A percentile compares a stretch with the other conserved stretches of the same genome.
Evolutionary conservation across 1,139 yeast species (phyloP).

Genomic region (Nakaseomyces kungkrabaensis): DNA sequence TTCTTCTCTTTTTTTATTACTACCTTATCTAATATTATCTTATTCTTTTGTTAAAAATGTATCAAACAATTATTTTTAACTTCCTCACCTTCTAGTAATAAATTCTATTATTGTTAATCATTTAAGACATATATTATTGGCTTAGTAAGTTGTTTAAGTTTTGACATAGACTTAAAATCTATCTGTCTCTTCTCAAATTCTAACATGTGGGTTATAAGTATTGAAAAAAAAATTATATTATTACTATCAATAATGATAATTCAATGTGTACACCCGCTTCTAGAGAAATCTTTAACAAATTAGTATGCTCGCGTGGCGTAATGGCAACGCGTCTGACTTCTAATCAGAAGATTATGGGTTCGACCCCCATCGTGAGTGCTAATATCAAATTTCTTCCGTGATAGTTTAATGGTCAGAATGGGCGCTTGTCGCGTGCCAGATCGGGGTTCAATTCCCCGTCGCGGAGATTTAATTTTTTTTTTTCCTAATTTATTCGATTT

Average conservation of each 20-base stretch:
- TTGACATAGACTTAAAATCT: too few species aligned
- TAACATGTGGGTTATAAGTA: too few species aligned
- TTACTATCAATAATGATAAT: too few species aligned
- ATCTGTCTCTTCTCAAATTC: too few species aligned
- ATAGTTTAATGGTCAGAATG: constrained; percentile 33
- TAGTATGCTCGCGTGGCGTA: constrained; percentile 44
- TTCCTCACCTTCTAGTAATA: too few species aligned
- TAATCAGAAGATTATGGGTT: constrained; percentile 51
- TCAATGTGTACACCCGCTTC: neutral
- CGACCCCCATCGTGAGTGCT: constrained; percentile 51
- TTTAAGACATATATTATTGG: too few species aligned
- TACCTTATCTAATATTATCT: too few species aligned
- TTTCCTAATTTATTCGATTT: neutral
- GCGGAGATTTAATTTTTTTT: constrained; percentile 23
- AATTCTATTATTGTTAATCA: too few species aligned
- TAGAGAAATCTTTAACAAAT: neutral
- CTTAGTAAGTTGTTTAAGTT: too few species aligned
- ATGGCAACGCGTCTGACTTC: constrained; percentile 56
- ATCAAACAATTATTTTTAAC: too few species aligned
- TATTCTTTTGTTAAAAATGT: too few species aligned
- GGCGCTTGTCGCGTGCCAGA: constrained; percentile 34
- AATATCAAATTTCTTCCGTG: constrained; percentile 9
- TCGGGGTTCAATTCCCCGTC: constrained; percentile 34
- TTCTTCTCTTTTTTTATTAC: constrained; percentile 28
- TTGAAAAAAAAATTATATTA: too few species aligned